phyloP scores from a whole-genome alignment of 179 eudicot species.

The Vitellaria paradoxa region DNA sequence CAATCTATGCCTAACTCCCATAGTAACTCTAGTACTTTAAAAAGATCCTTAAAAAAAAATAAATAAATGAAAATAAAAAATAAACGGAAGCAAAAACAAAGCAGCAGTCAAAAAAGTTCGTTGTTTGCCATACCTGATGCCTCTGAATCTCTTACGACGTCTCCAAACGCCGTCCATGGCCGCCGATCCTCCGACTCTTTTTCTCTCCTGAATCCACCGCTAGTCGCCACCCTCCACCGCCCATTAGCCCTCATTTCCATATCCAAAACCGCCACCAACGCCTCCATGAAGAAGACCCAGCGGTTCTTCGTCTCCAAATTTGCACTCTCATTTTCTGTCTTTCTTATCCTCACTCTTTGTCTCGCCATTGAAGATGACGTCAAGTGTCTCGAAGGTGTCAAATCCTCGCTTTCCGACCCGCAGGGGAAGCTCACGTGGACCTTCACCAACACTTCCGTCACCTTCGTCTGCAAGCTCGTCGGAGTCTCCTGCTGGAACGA shows the following conservation, averaged over 20 bases:
- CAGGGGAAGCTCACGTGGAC: slow-evolving; percentile 46
- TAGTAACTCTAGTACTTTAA: background rate
- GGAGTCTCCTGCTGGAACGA: slow-evolving; percentile 87
- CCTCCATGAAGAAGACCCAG: background rate
- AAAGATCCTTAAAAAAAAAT: too few relatives aligned
- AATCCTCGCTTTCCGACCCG: slow-evolving; percentile 42
- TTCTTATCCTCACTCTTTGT: background rate
- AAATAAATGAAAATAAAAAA: too few relatives aligned
- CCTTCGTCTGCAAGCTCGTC: slow-evolving; percentile 52
- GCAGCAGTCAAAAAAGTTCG: too few relatives aligned
- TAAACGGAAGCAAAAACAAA: too few relatives aligned
- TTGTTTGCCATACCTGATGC: too few relatives aligned
- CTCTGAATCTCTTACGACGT: background rate
- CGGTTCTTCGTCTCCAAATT: background rate
- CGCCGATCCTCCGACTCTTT: background rate
- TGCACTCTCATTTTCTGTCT: background rate
- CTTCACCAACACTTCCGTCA: slow-evolving; percentile 54
- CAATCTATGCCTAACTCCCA: too few relatives aligned
- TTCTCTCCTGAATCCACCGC: background rate
- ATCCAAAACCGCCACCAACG: background rate
- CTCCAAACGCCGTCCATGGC: background rate
- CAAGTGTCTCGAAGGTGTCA: slow-evolving; percentile 50
- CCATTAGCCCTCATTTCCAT: background rate
- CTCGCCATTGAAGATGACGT: slow-evolving; percentile 63
- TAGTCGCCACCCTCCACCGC: too few relatives aligned